Evolutionary conservation across 1,139 yeast genomes (phyloP), one percentile per base, ranked within the genome.

Genomic region (Arxiozyma slooffiae): DNA sequence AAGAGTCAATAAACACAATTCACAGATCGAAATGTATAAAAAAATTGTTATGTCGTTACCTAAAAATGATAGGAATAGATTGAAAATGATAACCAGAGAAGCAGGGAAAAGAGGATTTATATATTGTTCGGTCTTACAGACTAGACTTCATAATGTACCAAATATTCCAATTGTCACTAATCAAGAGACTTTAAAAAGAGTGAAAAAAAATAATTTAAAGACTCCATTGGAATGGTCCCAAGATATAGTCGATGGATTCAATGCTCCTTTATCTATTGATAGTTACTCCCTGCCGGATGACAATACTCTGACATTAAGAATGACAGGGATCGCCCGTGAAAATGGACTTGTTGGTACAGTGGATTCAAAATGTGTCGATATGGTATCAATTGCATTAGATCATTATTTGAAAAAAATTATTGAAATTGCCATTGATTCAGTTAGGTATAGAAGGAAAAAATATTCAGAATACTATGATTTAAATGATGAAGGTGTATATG

Each of bases 11-110:
- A 64, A 63, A 52, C 67, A 62, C 50, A 67, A 62, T 46, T 65
- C 70, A 2, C 95, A 87, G 66, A 82, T 86, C 66, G 95, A 88
- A 61, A 79, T 82, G 57, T 76, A 89, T 62, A 88, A 89, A 60
- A 85, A 80, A 61, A 94, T 88, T 67, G 86, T 92, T 46, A 79
- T 92, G 82, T 85, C 94, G 3, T 73, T 92, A 57, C 89, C 97
- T 0, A 79, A 85, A 1, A 76, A 86, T 55, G 98, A 92, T 65
- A 72, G 98, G 55, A 78, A 88, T 55, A 74, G 98, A 63, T 80
- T 92, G 53, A 87, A 89, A 65, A 80, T 79, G 49, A 89, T 92
- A 44, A 82, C 94, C 1, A 78, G 84, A 60, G 96, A 88, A 51
- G 75, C 89, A 7, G 92, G 92, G 30, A 85, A 86, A 66, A 76